Evolutionary conservation across 345 rosid genomes (phyloP).

Genomic region (Aegle marmelos): DNA sequence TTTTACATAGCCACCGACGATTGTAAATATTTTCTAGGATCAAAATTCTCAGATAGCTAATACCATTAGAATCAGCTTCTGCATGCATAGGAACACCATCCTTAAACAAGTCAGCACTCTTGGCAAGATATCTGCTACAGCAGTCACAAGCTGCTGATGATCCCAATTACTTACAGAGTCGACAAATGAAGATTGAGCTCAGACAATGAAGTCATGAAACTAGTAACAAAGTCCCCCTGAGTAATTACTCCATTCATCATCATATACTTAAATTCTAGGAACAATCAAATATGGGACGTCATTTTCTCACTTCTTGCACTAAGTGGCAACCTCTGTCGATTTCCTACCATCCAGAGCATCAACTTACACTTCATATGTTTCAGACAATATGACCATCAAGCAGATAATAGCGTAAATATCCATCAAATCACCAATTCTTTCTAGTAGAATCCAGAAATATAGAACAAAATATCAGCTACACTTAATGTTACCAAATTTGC

Average conservation of each 20-base stretch:
- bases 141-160: neutral
- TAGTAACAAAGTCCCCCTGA: neutral
- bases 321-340: neutral
- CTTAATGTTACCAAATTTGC: neutral
- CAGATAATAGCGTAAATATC: neutral
- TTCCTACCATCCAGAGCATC: neutral
- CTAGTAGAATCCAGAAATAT: neutral
- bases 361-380: neutral
- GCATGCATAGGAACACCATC: neutral
- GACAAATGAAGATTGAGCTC: neutral
- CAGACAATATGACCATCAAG: neutral
- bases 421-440: neutral
- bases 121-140: neutral
- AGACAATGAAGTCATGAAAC: neutral
- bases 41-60: neutral
- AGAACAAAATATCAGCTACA: neutral
- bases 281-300: neutral
- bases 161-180: neutral
- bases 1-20: neutral
- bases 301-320: neutral
- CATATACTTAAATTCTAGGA: neutral
- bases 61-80: neutral
- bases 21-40: neutral
- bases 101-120: neutral
- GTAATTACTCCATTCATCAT: neutral